Percentiles rank a stretch among this genome's conserved stretches.
These are phyloP conservation scores for Seiridium unicorne DNA, from an alignment of 2,329 filamentous ascomycete species.

Conservation along the genomic window DNA sequence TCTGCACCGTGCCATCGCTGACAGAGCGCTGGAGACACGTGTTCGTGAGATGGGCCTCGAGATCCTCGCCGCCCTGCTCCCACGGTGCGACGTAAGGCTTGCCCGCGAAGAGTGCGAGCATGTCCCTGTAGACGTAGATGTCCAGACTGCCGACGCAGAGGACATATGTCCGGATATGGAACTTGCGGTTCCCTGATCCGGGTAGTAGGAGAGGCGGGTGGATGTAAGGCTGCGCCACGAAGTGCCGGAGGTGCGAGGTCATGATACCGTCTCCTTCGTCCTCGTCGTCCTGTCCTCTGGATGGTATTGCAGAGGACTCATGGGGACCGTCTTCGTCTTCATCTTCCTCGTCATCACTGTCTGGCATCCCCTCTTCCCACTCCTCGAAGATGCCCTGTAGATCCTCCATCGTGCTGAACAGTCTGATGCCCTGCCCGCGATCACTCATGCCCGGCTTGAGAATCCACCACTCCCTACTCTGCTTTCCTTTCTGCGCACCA, in stretches of 20 bases:
- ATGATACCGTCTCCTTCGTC: slow-evolving; percentile 58
- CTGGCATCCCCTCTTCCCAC: slow-evolving; percentile 73
- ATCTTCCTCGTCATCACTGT: slow-evolving; percentile 63
- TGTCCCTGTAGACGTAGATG: slow-evolving; percentile 83
- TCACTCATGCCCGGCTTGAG: slow-evolving; percentile 98
- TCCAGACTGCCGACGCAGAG: slow-evolving; percentile 74
- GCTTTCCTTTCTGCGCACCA: slow-evolving; percentile 11
- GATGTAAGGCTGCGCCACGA: slow-evolving; percentile 94
- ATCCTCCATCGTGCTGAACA: slow-evolving; percentile 84
- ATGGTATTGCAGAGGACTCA: not conserved
- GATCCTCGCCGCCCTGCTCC: slow-evolving; percentile 41
- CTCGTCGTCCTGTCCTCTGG: slow-evolving; percentile 11
- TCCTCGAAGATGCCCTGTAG: slow-evolving; percentile 85
- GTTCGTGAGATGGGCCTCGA: slow-evolving; percentile 85
- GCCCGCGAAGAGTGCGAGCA: slow-evolving; percentile 91
- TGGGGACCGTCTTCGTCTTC: slow-evolving; percentile 30
- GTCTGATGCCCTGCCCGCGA: slow-evolving; percentile 84
- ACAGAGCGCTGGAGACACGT: slow-evolving; percentile 78
- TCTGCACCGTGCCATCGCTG: slow-evolving; percentile 64
- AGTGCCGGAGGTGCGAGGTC: slow-evolving; percentile 90
- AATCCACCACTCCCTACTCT: slow-evolving; percentile 86
- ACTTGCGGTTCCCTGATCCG: slow-evolving; percentile 70
- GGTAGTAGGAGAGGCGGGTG: slow-evolving; percentile 77
- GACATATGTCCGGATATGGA: slow-evolving; percentile 92
- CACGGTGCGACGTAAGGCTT: slow-evolving; percentile 69